Evolutionary conservation across 495 filamentous ascomycete species (phyloP), one percentile per base, ranked within the genome.

Genomic region (Trichoderma orchidacearum): DNA sequence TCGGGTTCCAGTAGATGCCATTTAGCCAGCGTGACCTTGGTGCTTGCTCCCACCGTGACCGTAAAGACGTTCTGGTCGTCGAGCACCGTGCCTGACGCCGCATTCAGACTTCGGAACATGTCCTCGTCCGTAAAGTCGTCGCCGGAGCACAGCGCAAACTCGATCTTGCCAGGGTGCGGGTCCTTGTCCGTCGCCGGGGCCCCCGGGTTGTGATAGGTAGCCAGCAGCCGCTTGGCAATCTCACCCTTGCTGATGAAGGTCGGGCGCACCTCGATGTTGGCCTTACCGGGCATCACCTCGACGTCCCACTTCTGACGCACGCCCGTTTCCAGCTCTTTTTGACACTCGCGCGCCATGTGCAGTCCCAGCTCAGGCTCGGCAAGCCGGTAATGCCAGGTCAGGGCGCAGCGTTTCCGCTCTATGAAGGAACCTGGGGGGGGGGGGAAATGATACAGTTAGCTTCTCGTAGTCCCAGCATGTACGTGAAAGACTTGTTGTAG

Each of bases 51-150:
- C 23, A 97, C 86, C 3, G 89, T 93, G 27, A 93, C 87, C 13
- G 87, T 84, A 69, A 93, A 96, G 55, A 91, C 78, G 63, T 88
- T 78, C 23, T 84, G 65, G 5, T 63, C 72, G 25, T 67, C 67
- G 6, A 77, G 55, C 58, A 75, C 63, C 1, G 80, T 74, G 2
- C 85, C 65, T 28, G 68, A 71, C 27, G 80, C 76, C 27, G 74
- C 78, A 55, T 79, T 78, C 15, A 89, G 75, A 2, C 84, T 81
- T 45, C 83, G 82, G 78, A 81, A 81, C 80, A 74, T 82, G 86
- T 93, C 93, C 78, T 98, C 93, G 68, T 98, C 93, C 11, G 93
- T 97, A 58, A 90, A 93, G 62, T 98, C 93, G 68, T 98, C 93
- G 23, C 93, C 93, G 31, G 87, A 72, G 64, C 93, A 98, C 35